Base-by-base conservation (phyloP, 257 asterid species). In the Solanum pinnatisectum region DNA sequence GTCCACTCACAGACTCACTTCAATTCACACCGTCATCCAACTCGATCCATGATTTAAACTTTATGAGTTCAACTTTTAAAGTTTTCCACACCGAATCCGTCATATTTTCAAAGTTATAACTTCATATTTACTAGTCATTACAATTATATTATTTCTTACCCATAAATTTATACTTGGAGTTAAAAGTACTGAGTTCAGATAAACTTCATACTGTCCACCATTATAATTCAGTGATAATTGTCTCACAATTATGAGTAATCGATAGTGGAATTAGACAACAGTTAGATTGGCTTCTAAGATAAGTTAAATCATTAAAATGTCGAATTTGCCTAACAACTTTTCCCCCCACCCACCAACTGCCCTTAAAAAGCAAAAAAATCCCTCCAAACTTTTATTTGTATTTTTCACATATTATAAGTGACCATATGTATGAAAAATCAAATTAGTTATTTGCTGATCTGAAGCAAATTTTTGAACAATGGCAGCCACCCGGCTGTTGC, bases 401-500 rank as follows among this genome's bases (percentile, higher is more conserved):
- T 35, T 84, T 25, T 33, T 67, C 46, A 27, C 5, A 23, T 5
- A 16, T 60, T 81, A 79, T 44, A 81, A 81, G 85, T 46, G 40
- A 81, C 0, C 67, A 27, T 16, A 46, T 27, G 25, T 46, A 81
- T 81, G 40, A 46, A 44, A 44, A 81, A 46, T 46, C 27, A 81
- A 27, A 81, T 9, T 14, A 44, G 16, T 4, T 11, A 79, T 46
- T 46, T 16, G 52, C 37, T 82, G 10, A 16, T 49, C 44, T 49
- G 85, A 82, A 49, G 85, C 30, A 49, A 71, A 25, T 82, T 49
- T 27, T 49, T 10, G 5, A 46, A 5, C 89, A 73, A 92, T 93
- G 96, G 93, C 89, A 67, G 92, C 95, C 86, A 11, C 44, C 6
- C 14, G 84, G 88, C 89, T 68, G 91, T 91, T 90, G 20, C 90